phyloP scores from a whole-genome alignment of 371 early-diverging fungal species.

The Apophysomyces ossiformis region DNA sequence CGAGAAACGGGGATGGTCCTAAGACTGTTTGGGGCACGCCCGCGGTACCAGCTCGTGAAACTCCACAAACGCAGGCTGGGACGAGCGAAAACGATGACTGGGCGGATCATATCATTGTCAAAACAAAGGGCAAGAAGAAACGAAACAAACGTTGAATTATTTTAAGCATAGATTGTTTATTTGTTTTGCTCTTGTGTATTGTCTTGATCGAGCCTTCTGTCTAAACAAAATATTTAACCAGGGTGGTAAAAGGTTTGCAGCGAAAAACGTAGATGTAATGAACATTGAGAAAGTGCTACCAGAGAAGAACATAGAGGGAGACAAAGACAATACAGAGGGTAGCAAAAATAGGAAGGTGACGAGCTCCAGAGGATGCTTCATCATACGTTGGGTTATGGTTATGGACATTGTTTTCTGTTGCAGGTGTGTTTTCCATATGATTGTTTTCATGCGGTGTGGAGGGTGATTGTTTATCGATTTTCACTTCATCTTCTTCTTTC shows the following conservation, averaged over 20 bases:
- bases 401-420: background rate
- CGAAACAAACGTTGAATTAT: conserved; percentile 23
- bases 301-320: background rate
- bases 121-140: conserved; percentile 38
- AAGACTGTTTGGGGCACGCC: conserved; percentile 65
- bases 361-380: no score
- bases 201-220: no score
- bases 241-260: no score
- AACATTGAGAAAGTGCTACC: no score
- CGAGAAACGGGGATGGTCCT: conserved; percentile 20
- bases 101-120: conserved; percentile 48
- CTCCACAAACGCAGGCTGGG: conserved; percentile 24
- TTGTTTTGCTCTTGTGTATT: conserved; percentile 4
- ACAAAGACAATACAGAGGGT: background rate
- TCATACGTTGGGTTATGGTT: no score
- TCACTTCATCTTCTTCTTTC: conserved; percentile 1
- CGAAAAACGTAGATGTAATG: no score
- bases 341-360: no score
- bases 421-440: background rate
- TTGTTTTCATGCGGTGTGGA: background rate
- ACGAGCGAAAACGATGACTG: conserved; percentile 24
- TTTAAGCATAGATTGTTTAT: background rate
- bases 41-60: conserved; percentile 32
- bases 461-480: background rate
- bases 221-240: no score